Conservation (phyloP, 1,284 basidiomycete genomes). For the Cerrena zonata region DNA sequence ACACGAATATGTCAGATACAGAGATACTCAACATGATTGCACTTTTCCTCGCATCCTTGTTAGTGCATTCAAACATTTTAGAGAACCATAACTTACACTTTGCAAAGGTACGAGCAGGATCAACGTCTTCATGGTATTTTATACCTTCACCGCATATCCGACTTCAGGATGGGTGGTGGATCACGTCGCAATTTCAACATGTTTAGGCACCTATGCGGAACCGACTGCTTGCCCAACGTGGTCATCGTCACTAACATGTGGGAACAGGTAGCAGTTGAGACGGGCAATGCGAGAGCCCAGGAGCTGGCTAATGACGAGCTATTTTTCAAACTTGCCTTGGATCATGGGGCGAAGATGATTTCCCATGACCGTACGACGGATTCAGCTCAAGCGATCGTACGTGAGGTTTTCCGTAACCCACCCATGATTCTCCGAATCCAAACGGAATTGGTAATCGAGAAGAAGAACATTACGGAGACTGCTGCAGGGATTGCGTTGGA, state of each 20-base stretch:
- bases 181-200: constrained; percentile 43
- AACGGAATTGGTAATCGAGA: constrained; percentile 10
- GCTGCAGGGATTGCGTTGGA: constrained; percentile 9
- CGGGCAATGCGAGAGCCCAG: constrained; percentile 8
- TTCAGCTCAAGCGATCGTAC: constrained; percentile 8
- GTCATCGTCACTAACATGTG: constrained; percentile 49
- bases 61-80: constrained; percentile 6
- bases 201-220: constrained; percentile 46
- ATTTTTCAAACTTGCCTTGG: constrained; percentile 13
- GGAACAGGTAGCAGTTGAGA: constrained; percentile 30
- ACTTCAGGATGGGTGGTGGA: constrained; percentile 44
- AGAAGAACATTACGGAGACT: constrained; percentile 9
- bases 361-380: constrained; percentile 5
- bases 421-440: constrained; percentile 10
- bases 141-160: constrained; percentile 50
- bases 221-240: constrained; percentile 39
- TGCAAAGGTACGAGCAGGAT: constrained; percentile 31
- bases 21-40: constrained; percentile 16
- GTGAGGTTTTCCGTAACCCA: background rate
- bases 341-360: constrained; percentile 8
- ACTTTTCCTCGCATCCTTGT: constrained; percentile 11
- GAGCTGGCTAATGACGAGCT: constrained; percentile 9
- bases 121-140: constrained; percentile 41
- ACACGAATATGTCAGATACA: constrained; percentile 15
- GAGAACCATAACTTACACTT: no score